Evolutionary conservation across 1,139 yeast genomes (phyloP), one percentile per base, ranked within the genome.

Genomic region (Scheffersomyces stambukii): DNA sequence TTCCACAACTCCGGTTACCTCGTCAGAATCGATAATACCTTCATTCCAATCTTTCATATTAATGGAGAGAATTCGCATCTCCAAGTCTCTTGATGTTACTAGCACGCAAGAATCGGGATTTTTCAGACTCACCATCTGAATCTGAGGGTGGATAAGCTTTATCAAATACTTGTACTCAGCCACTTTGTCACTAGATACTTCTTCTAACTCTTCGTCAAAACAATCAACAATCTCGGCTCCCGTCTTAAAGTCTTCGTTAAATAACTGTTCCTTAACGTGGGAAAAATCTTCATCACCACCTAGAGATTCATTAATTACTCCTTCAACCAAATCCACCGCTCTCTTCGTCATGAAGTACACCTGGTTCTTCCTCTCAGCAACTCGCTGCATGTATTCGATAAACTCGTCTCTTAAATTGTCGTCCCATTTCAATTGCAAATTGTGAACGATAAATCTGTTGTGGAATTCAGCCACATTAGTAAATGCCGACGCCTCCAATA

Each of bases 351-450:
- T 60, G 38, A 75, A 79, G 50, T 80, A 83, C 1, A 67, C 61
- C 28, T 72, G 64, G 3, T 81, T 72, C 29, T 67, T 67, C 21
- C 82, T 59, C 24, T 77, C 74, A 13, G 73, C 68, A 7, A 80
- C 65, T 29, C 75, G 65, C 36, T 80, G 81, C 21, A 81, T 52
- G 45, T 84, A 85, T 22, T 75, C 68, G 41, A 72, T 64, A 31
- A 86, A 60, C 19, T 74, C 66, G 41, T 83, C 75, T 30, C 94
- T 64, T 8, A 81, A 64, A 6, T 61, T 52, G 37, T 82, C 81
- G 49, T 82, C 80, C 96, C 96, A 88, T 41, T 77, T 81, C 46
- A 88, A 51, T 43, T 78, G 75, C 51, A 88, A 68, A 41, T 82
- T 79, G 46, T 88, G 94, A 18, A 89, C 64, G 37, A 82, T 77